phyloP scores from a whole-genome alignment of 257 asterid species.

The Fraxinus excelsior region DNA sequence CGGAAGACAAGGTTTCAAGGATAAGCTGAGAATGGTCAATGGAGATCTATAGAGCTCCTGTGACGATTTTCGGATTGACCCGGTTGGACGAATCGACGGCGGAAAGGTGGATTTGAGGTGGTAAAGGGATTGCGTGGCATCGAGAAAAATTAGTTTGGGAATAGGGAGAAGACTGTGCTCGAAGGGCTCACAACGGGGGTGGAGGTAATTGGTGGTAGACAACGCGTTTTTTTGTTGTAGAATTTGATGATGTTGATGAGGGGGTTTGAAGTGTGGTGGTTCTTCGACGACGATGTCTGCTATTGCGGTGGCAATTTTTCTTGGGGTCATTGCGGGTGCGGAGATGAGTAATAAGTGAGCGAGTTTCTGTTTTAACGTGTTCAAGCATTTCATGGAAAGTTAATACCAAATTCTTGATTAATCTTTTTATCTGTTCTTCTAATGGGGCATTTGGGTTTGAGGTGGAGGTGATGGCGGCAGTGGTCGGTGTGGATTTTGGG shows the following conservation, averaged over 20 bases:
- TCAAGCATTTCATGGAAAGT: too few relatives aligned
- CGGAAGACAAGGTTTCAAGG: constrained; percentile 62
- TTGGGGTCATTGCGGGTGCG: neutral
- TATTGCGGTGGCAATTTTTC: constrained; percentile 44
- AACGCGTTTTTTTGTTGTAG: neutral
- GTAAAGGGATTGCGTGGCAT: constrained; percentile 62
- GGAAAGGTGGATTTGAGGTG: constrained; percentile 64
- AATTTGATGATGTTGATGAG: constrained; percentile 26
- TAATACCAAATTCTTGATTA: too few relatives aligned
- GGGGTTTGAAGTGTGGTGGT: constrained; percentile 26
- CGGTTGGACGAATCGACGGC: constrained; percentile 45
- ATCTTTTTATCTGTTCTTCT: too few relatives aligned
- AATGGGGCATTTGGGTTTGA: too few relatives aligned
- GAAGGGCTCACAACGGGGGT: constrained; percentile 84
- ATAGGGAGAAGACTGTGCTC: constrained; percentile 85
- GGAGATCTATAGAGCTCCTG: constrained; percentile 48
- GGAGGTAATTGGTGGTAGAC: constrained; percentile 38
- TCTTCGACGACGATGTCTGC: constrained; percentile 34
- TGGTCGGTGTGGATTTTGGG: too few relatives aligned
- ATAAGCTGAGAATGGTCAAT: constrained; percentile 36
- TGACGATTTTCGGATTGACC: constrained; percentile 43
- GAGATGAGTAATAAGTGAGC: neutral
- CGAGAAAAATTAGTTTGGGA: constrained; percentile 72
- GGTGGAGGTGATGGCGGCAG: too few relatives aligned
- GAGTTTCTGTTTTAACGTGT: neutral